These are phyloP conservation scores for Calonectria fujianensis DNA, from an alignment of 2,329 filamentous ascomycete genomes.

Conservation along the genomic window DNA sequence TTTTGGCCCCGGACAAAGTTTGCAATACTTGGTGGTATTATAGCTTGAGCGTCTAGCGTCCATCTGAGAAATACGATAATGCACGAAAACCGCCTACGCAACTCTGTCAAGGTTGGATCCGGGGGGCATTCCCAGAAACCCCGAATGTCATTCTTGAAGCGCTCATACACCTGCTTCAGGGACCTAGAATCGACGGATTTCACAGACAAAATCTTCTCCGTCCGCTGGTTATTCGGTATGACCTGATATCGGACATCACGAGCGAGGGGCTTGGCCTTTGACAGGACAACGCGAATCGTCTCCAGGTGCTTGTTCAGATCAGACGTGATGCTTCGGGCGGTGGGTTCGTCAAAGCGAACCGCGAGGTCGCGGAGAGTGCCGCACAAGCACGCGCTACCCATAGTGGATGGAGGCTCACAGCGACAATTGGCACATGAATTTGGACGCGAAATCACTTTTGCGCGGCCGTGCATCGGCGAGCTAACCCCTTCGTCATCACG, in stretches of 20 bases:
- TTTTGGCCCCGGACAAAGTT: slow-evolving; percentile 49
- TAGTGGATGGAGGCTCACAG: slow-evolving; percentile 12
- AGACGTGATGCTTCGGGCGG: slow-evolving; percentile 49
- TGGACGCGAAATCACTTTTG: slow-evolving; percentile 11
- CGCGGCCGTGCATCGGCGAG: slow-evolving; percentile 20
- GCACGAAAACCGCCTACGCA: slow-evolving; percentile 56
- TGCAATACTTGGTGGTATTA: slow-evolving; percentile 49
- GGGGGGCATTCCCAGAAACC: slow-evolving; percentile 51
- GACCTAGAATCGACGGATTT: slow-evolving; percentile 42
- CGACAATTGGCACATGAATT: slow-evolving; percentile 1
- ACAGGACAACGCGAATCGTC: slow-evolving; percentile 52
- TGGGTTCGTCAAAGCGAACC: slow-evolving; percentile 48
- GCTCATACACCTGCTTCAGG: slow-evolving; percentile 42
- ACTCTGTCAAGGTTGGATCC: slow-evolving; percentile 47
- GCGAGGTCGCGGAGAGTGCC: slow-evolving; percentile 50
- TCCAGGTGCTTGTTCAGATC: slow-evolving; percentile 55
- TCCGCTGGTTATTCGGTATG: slow-evolving; percentile 57
- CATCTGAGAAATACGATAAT: slow-evolving; percentile 57
- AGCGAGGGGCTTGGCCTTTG: slow-evolving; percentile 54
- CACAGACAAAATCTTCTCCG: slow-evolving; percentile 55
- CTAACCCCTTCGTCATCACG: slow-evolving; percentile 20
- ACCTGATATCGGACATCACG: slow-evolving; percentile 58
- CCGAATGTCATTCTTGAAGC: slow-evolving; percentile 41
- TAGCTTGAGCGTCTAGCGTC: slow-evolving; percentile 48
- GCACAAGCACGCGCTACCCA: slow-evolving; percentile 50